These are phyloP conservation scores for Citrus australasica DNA, from an alignment of 345 rosid species.

Conservation along the genomic window DNA sequence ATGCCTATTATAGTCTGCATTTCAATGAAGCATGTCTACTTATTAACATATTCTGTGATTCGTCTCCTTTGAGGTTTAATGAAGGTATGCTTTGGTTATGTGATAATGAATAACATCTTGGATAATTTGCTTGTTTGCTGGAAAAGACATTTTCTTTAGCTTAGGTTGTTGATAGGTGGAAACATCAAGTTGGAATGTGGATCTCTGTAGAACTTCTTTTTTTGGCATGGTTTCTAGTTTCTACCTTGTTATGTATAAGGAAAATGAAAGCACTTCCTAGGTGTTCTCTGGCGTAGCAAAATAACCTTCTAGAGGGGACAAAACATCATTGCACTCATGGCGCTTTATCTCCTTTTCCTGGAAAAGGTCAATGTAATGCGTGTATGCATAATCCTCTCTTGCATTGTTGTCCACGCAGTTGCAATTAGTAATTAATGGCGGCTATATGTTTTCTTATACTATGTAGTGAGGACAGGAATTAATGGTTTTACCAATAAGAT, in stretches of 20 bases:
- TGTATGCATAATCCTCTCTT: neutral
- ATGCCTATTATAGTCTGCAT: neutral
- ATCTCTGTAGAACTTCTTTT: neutral
- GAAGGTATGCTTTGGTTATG: neutral
- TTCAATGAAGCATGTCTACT: neutral
- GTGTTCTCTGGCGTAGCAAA: neutral
- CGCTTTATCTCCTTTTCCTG: neutral
- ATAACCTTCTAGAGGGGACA: neutral
- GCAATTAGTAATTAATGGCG: neutral
- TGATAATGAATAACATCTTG: neutral
- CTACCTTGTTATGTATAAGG: neutral
- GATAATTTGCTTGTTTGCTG: neutral
- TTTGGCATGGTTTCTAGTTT: neutral
- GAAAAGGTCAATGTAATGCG: neutral
- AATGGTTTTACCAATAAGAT: neutral
- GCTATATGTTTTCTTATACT: neutral
- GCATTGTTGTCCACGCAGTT: neutral
- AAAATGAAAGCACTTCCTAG: neutral
- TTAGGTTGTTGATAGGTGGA: neutral
- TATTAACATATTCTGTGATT: neutral
- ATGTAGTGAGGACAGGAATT: neutral
- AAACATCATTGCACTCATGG: neutral
- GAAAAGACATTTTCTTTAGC: neutral
- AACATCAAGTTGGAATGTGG: neutral
- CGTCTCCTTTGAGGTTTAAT: neutral